Evolutionary conservation across 768 basidiomycete genomes (phyloP).

Genomic region (Serendipita vermifera): DNA sequence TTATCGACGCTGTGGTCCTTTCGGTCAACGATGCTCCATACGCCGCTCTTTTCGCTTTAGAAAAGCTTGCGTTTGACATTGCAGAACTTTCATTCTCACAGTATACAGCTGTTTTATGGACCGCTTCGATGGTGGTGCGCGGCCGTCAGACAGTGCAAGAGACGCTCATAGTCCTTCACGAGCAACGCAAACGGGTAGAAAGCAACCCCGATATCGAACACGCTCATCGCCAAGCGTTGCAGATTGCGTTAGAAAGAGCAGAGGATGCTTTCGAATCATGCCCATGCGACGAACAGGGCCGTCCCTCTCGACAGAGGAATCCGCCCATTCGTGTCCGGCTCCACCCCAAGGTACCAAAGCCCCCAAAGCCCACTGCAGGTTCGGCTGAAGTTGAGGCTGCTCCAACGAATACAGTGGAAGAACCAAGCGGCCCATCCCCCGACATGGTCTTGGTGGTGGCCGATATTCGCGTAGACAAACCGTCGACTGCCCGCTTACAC

Average conservation of each 20-base stretch:
- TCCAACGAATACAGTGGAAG: background rate
- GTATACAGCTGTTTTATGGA: slow-evolving; percentile 43
- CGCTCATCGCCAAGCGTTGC: slow-evolving; percentile 42
- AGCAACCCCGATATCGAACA: slow-evolving; percentile 26
- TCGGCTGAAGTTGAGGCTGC: background rate
- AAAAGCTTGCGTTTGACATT: slow-evolving; percentile 39
- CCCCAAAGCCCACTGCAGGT: background rate
- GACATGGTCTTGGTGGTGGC: slow-evolving; percentile 28
- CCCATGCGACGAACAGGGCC: slow-evolving; percentile 51
- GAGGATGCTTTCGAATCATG: slow-evolving; percentile 57
- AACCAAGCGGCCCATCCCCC: background rate
- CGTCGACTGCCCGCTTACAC: slow-evolving; percentile 40
- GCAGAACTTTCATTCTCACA: slow-evolving; percentile 27
- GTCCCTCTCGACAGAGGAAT: slow-evolving; percentile 32
- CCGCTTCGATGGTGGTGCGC: slow-evolving; percentile 39
- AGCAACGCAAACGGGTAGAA: slow-evolving; percentile 25
- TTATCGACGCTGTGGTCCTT: slow-evolving; percentile 39
- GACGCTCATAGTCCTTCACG: slow-evolving; percentile 45
- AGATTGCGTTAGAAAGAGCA: slow-evolving; percentile 47
- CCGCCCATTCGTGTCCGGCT: slow-evolving; percentile 34
- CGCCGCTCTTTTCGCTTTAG: slow-evolving; percentile 44
- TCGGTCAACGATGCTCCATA: slow-evolving; percentile 43
- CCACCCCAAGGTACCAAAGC: slow-evolving; percentile 17
- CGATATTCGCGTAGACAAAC: slow-evolving; percentile 42
- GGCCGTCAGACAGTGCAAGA: slow-evolving; percentile 43